Evolutionary conservation across 768 basidiomycete genomes (phyloP), one percentile per base, ranked within the genome.

Genomic region (Nidula microcarpa): DNA sequence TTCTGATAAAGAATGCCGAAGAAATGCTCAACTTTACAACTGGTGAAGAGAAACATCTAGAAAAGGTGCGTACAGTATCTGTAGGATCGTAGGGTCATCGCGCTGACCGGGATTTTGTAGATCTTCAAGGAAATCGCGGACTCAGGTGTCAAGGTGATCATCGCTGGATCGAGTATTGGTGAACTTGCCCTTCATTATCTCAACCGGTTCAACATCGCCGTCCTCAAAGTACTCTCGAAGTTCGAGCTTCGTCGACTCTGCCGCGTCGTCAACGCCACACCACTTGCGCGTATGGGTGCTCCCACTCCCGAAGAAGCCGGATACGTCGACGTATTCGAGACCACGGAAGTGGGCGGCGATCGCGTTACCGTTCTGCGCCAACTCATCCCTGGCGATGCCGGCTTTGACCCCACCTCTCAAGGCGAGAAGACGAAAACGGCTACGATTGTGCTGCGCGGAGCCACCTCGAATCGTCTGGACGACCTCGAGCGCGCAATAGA

Each of bases 101-200:
- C 3, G 23, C 23, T 30, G 23, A 30, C 23, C 23, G 23, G 10
- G 14, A 14, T 44, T 11, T 5, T 41, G 6, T 57, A 96, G 94
- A 94, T 95, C 67, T 85, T 98, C 78, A 89, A 93, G 75, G 96
- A 98, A 73, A 94, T 99, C 58, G 92, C 94, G 4, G 94, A 95
- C 62, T 87, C 95, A 2, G 97, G 96, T 43, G 87, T 99, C 62
- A 91, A 89, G 66, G 81, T 98, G 58, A 85, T 99, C 76, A 82
- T 99, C 58, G 96, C 93, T 11, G 97, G 97, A 16, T 89, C 94
- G 7, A 84, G 84, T 41, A 81, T 99, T 58, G 96, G 95, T 60
- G 97, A 99, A 65, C 91, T 99, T 53, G 94, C 95, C 1, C 76
- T 97, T 54, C 97, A 99, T 73, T 99, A 94, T 76, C 87, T 99